Percentiles rank a stretch among this genome's conserved stretches.
These are phyloP conservation scores for Saksenaea vasiformis DNA, from an alignment of 371 early-diverging fungal genomes.

Conservation along the genomic window DNA sequence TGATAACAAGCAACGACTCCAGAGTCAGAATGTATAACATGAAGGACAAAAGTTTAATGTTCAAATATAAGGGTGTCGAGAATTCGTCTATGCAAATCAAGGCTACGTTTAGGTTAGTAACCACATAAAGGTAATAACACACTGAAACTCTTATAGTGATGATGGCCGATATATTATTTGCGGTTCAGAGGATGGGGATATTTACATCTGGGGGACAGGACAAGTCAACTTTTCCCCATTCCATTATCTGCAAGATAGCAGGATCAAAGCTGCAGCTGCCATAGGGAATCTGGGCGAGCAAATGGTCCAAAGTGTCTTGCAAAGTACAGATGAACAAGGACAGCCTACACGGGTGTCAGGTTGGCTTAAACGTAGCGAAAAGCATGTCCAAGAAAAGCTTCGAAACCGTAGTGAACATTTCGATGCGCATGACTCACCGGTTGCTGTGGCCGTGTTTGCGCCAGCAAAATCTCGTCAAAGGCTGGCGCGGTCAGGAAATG, in stretches of 20 bases:
- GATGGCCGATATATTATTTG: constrained; percentile 79
- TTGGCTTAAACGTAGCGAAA: constrained; percentile 32
- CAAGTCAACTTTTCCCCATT: constrained; percentile 42
- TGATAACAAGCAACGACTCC: constrained; percentile 85
- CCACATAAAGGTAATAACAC: no score
- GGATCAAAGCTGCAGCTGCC: constrained; percentile 15
- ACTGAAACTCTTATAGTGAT: constrained; percentile 37
- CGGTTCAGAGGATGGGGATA: constrained; percentile 78
- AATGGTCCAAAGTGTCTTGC: constrained; percentile 3
- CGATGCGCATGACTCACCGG: constrained; percentile 50
- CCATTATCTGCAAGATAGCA: constrained; percentile 32
- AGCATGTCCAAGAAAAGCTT: constrained; percentile 30
- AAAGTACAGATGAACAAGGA: constrained; percentile 25
- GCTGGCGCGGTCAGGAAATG: constrained; percentile 52
- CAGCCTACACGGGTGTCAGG: constrained; percentile 13
- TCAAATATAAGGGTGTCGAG: constrained; percentile 79
- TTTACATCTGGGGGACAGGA: constrained; percentile 76
- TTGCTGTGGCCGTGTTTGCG: constrained; percentile 64
- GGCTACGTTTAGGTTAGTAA: constrained; percentile 67
- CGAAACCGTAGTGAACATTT: constrained; percentile 40
- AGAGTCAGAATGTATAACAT: constrained; percentile 75
- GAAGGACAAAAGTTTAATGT: constrained; percentile 69
- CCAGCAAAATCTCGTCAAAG: constrained; percentile 59
- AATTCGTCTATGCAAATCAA: constrained; percentile 67
- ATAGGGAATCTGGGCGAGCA: no score